Evolutionary conservation across 345 rosid species (phyloP), one percentile per base, ranked within the genome.

Genomic region (Rhizophora mangle): DNA sequence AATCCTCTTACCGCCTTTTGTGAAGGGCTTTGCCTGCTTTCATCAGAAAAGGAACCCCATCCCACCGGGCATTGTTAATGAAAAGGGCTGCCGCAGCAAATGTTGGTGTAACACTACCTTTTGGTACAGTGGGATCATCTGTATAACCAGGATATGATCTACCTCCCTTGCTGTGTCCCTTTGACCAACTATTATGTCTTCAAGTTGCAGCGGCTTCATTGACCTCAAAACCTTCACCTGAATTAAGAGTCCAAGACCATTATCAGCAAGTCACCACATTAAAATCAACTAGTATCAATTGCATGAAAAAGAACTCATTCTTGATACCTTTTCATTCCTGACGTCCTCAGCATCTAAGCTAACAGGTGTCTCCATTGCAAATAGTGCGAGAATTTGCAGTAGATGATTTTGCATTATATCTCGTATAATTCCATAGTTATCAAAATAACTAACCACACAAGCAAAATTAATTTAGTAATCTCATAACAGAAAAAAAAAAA

Each of bases 291-390:
- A 57, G 9, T 18, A 52, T 26, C 7, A 37, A 13, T 36, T 59
- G 16, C 57, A 4, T 4, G 4, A 60, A 52, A 70, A 11, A 22
- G 11, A 30, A 24, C 19, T 24, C 34, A 57, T 26, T 58, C 34
- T 8, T 6, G 31, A 51, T 82, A 90, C 96, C 96, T 91, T 93
- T 70, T 93, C 98, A 71, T 89, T 93, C 79, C 98, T 80, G 63
- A 89, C 76, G 80, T 93, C 97, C 81, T 93, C 98, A 31, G 93
- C 98, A 67, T 89, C 97, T 78, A 93, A 87, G 85, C 97, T 93
- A 67, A 93, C 96, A 21, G 96, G 98, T 8, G 97, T 86, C 88
- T 91, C 98, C 98, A 91, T 93, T n/a, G 98, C 97, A 37, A 93
- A 93, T 22, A 93, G 85, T 31, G 96, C 84, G 31, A 93, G 77